phyloP scores from a whole-genome alignment of 169 alveolate species.

The Cyclospora cayetanensis region DNA sequence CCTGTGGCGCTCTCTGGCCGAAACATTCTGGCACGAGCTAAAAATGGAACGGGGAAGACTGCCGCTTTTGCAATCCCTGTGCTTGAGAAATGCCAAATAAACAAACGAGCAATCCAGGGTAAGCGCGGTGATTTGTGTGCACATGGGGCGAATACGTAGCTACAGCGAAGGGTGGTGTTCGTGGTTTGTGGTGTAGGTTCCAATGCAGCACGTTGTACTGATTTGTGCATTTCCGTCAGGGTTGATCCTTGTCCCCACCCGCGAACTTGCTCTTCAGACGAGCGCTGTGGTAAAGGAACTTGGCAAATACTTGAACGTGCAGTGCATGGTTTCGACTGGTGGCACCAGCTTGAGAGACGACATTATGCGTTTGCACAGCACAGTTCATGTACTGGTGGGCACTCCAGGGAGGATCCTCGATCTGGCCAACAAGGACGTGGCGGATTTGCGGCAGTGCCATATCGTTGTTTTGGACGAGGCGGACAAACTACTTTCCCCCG shows the following conservation, averaged over 20 bases:
- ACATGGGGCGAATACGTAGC: not conserved
- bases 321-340: slow-evolving; percentile 99
- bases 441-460: slow-evolving; percentile 90
- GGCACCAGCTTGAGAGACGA: slow-evolving; percentile 98
- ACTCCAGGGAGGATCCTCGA: slow-evolving; percentile 99
- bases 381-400: slow-evolving; percentile 98
- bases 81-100: slow-evolving; percentile 91
- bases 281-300: slow-evolving; percentile 95
- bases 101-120: slow-evolving; percentile 74
- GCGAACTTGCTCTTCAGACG: slow-evolving; percentile 97
- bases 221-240: slow-evolving; percentile 77
- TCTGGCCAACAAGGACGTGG: slow-evolving; percentile 95
- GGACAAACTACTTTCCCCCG: slow-evolving; percentile 97
- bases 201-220: not conserved
- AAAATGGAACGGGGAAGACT: slow-evolving; percentile 99
- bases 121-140: not conserved
- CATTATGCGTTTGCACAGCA: slow-evolving; percentile 94
- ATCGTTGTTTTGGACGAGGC: slow-evolving; percentile 98
- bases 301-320: slow-evolving; percentile 97
- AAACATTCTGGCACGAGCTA: slow-evolving; percentile 98
- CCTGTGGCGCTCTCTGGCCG: slow-evolving; percentile 98
- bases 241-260: slow-evolving; percentile 96
- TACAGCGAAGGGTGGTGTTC: no score
- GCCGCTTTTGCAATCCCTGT: slow-evolving; percentile 99
- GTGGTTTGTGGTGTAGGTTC: not conserved